A percentile compares a stretch with the other conserved stretches of the same genome.
These are phyloP conservation scores for Entophlyctis luteolus DNA, from an alignment of 192 early-diverging fungal genomes.

Conservation along the genomic window DNA sequence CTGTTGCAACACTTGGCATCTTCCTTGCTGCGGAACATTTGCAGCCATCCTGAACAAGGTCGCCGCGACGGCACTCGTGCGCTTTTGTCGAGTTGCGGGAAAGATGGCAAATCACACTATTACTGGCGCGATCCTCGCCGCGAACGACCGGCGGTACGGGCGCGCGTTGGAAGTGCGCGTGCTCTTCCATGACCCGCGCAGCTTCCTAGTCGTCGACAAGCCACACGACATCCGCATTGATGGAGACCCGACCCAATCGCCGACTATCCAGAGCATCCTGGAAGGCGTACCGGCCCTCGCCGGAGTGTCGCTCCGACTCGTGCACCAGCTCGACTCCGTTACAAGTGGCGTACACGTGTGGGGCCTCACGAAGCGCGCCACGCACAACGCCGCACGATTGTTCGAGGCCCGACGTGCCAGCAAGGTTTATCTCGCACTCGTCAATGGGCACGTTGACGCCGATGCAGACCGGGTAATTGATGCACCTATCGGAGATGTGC, in stretches of 20 bases:
- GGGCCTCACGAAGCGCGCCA: slow-evolving; percentile 16
- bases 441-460: slow-evolving; percentile 16
- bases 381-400: slow-evolving; percentile 9
- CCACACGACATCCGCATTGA: slow-evolving; percentile 17
- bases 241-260: not conserved
- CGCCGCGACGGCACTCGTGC: too few species aligned
- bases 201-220: slow-evolving; percentile 27
- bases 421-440: slow-evolving; percentile 31
- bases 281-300: not conserved
- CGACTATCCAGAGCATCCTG: slow-evolving; percentile 14
- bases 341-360: slow-evolving; percentile 37
- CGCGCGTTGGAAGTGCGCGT: slow-evolving; percentile 13
- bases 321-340: slow-evolving; percentile 31
- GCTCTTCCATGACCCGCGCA: not conserved
- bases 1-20: too few species aligned
- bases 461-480: slow-evolving; percentile 10
- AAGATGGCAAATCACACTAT: too few species aligned
- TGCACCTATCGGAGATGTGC: slow-evolving; percentile 1
- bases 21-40: too few species aligned
- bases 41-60: too few species aligned
- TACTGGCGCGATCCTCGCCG: too few species aligned
- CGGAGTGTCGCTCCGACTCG: not conserved
- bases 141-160: slow-evolving; percentile 6
- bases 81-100: too few species aligned
- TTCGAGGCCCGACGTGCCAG: slow-evolving; percentile 21